Evolutionary conservation across 2,329 filamentous ascomycete genomes (phyloP).

Genomic region (Metarhizium brunneum): DNA sequence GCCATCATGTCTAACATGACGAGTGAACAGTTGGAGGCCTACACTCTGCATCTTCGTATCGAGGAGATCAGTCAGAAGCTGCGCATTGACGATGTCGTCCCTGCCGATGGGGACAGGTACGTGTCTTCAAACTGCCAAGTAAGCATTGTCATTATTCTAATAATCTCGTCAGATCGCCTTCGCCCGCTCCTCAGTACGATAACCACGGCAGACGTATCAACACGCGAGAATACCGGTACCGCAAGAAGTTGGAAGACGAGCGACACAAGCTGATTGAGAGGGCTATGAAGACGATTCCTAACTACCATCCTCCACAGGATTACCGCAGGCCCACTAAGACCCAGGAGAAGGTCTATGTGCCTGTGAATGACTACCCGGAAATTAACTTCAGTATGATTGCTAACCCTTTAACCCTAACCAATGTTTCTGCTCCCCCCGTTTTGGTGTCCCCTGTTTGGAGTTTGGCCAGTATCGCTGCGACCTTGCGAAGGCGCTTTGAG

Average conservation of each 20-base stretch:
- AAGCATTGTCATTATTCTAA: not conserved
- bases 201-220: constrained; percentile 99
- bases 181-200: constrained; percentile 93
- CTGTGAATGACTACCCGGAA: constrained; percentile 99
- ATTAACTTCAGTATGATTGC: constrained; percentile 99
- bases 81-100: constrained; percentile 97
- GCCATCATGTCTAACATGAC: constrained; percentile 98
- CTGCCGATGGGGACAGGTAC: constrained; percentile 89
- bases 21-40: constrained; percentile 94
- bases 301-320: constrained; percentile 97
- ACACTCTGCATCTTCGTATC: constrained; percentile 91
- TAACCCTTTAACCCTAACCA: constrained; percentile 86
- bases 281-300: constrained; percentile 98
- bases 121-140: constrained; percentile 20
- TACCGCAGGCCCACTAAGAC: constrained; percentile 99
- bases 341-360: constrained; percentile 99
- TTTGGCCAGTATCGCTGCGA: constrained; percentile 32
- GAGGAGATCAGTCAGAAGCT: constrained; percentile 99
- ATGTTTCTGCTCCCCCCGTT: constrained; percentile 27
- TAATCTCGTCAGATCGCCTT: constrained; percentile 64
- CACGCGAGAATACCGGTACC: constrained; percentile 95
- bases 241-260: constrained; percentile 96
- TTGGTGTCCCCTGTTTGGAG: constrained; percentile 25
- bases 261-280: constrained; percentile 98
- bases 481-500: constrained; percentile 21